phyloP scores from a whole-genome alignment of 768 basidiomycete genomes.

The Phlebiopsis gigantea region DNA sequence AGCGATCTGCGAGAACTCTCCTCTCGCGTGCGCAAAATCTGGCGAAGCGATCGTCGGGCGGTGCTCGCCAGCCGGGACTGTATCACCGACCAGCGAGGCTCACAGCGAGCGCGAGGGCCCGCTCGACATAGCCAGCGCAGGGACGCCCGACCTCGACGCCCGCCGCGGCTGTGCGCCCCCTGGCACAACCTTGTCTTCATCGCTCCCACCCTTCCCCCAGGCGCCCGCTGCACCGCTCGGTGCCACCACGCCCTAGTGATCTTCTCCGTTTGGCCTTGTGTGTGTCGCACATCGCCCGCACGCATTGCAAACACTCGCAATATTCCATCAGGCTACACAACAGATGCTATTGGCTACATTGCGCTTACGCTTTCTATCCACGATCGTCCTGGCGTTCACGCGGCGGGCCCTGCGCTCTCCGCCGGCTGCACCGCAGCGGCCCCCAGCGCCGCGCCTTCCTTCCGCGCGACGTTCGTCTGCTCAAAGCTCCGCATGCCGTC shows the following conservation, averaged over 20 bases:
- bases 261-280: background rate
- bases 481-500: conserved; percentile 90
- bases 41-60: background rate
- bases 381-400: background rate
- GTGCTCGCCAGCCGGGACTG: background rate
- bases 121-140: too few relatives aligned
- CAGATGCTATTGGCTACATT: background rate
- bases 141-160: background rate
- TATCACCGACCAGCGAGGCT: background rate
- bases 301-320: background rate
- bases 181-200: background rate
- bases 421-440: background rate
- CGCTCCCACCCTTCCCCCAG: too few relatives aligned
- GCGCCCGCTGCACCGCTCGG: background rate
- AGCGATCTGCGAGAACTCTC: background rate
- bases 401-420: too few relatives aligned
- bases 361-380: background rate
- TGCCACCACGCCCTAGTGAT: background rate
- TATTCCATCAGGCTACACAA: background rate
- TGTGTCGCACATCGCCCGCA: too few relatives aligned
- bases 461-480: conserved; percentile 53
- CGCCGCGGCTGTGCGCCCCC: too few relatives aligned
- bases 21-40: background rate
- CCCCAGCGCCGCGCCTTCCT: conserved; percentile 34
- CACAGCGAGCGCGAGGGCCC: too few relatives aligned